Base-by-base conservation (phyloP, 2,329 filamentous ascomycete genomes). In the Cryphonectria naterciae region DNA sequence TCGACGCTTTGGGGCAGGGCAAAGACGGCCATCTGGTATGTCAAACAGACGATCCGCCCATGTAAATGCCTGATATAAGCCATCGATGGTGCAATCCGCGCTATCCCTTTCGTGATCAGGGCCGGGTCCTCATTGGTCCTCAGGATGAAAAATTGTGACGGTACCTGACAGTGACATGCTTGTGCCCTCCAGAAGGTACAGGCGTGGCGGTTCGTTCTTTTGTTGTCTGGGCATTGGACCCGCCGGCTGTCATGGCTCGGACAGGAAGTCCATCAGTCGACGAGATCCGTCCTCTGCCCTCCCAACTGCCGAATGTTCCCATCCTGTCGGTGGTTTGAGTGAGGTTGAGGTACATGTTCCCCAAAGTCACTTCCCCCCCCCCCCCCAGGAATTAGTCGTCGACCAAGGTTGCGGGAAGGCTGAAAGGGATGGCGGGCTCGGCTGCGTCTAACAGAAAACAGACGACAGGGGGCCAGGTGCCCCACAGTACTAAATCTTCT, bases 41-140 rank as follows among this genome's bases (percentile, higher is more conserved):
- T 64, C 58, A 67, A 67, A 64, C 19, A 25, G 25, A 25, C 46
- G 61, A 46, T 64, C 35, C 35, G 37, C 61, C 39, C 61, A 64
- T 46, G 61, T 39, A 11, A 15, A 39, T 37, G 41, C 49, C 56
- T 72, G 69, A 70, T 73, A 60, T 58, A 67, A 68, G 72, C 64
- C 67, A 69, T 54, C 78, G 81, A 85, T 85, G 83, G 85, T 84
- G 83, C 85, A 84, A 85, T 85, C 83, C 80, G 81, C 83, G 83
- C 83, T 84, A 85, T 81, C 73, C 79, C 83, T 83, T 83, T 84
- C 82, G 82, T 82, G 81, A 83, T 81, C 70, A 72, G 62, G 81
- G 81, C 65, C 64, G n/a, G 67, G 28, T 35, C 37, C 52, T 70
- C 54, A 68, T 73, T 73, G 68, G 71, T 46, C 54, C 17, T 4